Evolutionary conservation across 208 protist genomes (phyloP).

Genomic region (Leishmania amazonensis): DNA sequence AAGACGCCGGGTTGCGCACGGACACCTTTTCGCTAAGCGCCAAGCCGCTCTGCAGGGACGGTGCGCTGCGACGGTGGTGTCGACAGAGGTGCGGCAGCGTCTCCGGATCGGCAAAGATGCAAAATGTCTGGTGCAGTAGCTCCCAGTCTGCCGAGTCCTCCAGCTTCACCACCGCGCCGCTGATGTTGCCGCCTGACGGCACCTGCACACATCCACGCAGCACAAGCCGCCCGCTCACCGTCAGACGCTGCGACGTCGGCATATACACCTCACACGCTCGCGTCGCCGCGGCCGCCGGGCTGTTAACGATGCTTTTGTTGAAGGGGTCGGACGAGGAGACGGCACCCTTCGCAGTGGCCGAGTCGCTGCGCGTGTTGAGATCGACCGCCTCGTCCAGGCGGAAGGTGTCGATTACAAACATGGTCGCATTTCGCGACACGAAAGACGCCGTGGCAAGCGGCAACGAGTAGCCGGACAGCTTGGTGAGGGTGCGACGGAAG

Average conservation of each 20-base stretch:
- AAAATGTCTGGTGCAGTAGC: constrained; percentile 28
- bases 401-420: constrained; percentile 42
- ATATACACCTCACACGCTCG: constrained; percentile 32
- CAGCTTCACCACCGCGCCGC: constrained; percentile 38
- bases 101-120: constrained; percentile 1
- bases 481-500: constrained; percentile 11
- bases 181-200: constrained; percentile 45
- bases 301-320: neutral
- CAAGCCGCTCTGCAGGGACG: constrained; percentile 33
- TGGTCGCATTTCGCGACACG: constrained; percentile 34
- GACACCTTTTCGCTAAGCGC: constrained; percentile 45
- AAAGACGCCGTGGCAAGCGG: constrained; percentile 35
- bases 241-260: constrained; percentile 43
- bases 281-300: neutral
- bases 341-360: neutral
- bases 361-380: neutral
- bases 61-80: neutral
- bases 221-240: constrained; percentile 46
- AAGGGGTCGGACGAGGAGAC: neutral
- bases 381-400: constrained; percentile 11
- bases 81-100: constrained; percentile 32
- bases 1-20: constrained; percentile 26
- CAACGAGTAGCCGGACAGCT: constrained; percentile 2
- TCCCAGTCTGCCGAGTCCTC: constrained; percentile 34
- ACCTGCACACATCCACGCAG: constrained; percentile 49